A percentile compares a stretch with the other conserved stretches of the same genome.
Evolutionary conservation across 106 monocot species (phyloP).

Genomic region (Hemerocallis citrina): DNA sequence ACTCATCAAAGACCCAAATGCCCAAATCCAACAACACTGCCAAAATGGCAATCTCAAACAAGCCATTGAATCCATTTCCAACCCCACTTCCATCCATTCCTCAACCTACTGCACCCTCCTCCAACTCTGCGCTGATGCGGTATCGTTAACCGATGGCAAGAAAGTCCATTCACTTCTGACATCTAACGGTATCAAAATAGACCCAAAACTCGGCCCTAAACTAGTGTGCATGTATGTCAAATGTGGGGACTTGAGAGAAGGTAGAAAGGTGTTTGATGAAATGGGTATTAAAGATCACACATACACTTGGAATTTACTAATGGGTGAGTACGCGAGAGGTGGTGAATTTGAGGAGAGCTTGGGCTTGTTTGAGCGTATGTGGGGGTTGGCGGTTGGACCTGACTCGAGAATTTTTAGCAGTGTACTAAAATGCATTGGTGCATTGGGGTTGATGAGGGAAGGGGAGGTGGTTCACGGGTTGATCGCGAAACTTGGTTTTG

Average conservation of each 20-base stretch:
- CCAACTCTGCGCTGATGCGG: slow-evolving; percentile 53
- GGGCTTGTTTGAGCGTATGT: slow-evolving; percentile 41
- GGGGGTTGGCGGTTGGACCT: slow-evolving; percentile 14
- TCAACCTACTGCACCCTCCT: slow-evolving; percentile 32
- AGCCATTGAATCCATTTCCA: slow-evolving; percentile 22
- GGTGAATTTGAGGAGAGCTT: slow-evolving; percentile 32
- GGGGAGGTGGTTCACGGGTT: slow-evolving; percentile 48
- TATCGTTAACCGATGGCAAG: slow-evolving; percentile 34
- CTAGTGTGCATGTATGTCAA: slow-evolving; percentile 61
- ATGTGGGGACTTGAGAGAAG: slow-evolving; percentile 53
- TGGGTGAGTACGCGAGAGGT: slow-evolving; percentile 45
- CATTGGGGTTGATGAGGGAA: slow-evolving; percentile 4
- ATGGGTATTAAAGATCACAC: slow-evolving; percentile 15
- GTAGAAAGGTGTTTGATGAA: slow-evolving; percentile 35
- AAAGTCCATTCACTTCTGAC: slow-evolving; percentile 37
- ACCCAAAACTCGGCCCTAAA: slow-evolving; percentile 35
- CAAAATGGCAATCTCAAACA: slow-evolving; percentile 26
- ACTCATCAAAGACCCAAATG: slow-evolving; percentile 13
- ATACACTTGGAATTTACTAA: slow-evolving; percentile 46
- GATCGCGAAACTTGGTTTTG: slow-evolving; percentile 44
- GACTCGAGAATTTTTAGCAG: slow-evolving; percentile 48
- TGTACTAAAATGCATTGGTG: slow-evolving; percentile 56
- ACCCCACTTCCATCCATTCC: slow-evolving; percentile 2
- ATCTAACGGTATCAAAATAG: slow-evolving; percentile 18
- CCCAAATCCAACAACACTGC: slow-evolving; percentile 18